phyloP scores from a whole-genome alignment of 257 asterid species.

The Primulina eburnea region DNA sequence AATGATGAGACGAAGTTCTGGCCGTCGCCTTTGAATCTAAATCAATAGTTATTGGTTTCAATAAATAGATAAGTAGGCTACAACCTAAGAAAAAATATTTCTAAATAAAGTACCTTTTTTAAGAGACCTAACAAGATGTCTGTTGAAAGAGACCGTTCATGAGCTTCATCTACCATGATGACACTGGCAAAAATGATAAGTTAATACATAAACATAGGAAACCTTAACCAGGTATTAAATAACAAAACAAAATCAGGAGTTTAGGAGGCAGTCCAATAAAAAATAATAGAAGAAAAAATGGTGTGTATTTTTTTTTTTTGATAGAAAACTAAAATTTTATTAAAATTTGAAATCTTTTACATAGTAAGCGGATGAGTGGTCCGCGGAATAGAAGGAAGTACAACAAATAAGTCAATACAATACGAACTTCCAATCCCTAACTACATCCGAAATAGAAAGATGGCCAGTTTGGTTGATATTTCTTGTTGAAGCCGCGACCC shows the following conservation, averaged over 20 bases:
- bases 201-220: slow-evolving; percentile 10
- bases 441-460: no score
- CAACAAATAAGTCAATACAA: no score
- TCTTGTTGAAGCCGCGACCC: no score
- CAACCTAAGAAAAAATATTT: slow-evolving; percentile 3
- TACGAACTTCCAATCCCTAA: no score
- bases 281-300: slow-evolving; percentile 9
- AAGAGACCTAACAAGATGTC: slow-evolving; percentile 92
- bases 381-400: no score
- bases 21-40: slow-evolving; percentile 84
- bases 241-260: slow-evolving; percentile 4
- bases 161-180: slow-evolving; percentile 99
- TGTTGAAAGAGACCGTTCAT: slow-evolving; percentile 89
- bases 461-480: no score
- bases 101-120: slow-evolving; percentile 62
- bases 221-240: background rate
- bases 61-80: slow-evolving; percentile 1
- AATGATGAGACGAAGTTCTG: slow-evolving; percentile 84
- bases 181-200: slow-evolving; percentile 54
- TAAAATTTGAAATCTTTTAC: no score
- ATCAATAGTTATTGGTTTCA: slow-evolving; percentile 22
- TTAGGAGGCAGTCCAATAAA: background rate
- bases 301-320: background rate
- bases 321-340: no score
- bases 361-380: no score